phyloP scores from a whole-genome alignment of 345 rosid genomes.

The Bruguiera parviflora region DNA sequence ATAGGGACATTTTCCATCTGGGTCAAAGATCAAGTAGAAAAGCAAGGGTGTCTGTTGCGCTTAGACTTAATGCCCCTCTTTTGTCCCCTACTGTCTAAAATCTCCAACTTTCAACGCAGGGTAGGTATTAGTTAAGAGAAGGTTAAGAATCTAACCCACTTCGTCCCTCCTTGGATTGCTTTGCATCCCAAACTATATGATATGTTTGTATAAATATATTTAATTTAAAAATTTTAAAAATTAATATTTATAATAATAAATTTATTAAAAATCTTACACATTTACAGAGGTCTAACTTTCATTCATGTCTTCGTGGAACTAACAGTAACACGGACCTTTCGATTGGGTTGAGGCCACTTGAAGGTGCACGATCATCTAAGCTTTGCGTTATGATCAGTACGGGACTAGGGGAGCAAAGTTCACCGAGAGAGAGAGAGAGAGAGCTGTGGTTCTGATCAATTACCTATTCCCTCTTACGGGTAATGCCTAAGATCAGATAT shows the following conservation, averaged over 20 bases:
- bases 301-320: not conserved
- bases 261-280: too few relatives aligned
- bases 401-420: not conserved
- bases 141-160: constrained; percentile 14
- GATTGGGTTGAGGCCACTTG: constrained; percentile 13
- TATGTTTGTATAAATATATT: too few relatives aligned
- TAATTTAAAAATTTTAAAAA: too few relatives aligned
- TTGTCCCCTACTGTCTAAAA: not conserved
- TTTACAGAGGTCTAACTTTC: too few relatives aligned
- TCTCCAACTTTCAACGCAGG: constrained; percentile 9
- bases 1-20: too few relatives aligned
- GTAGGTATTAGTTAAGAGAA: constrained; percentile 23
- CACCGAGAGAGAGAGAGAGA: not conserved
- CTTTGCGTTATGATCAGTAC: not conserved
- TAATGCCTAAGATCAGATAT: too few relatives aligned
- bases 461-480: not conserved
- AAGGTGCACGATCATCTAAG: constrained; percentile 4
- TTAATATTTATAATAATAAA: too few relatives aligned
- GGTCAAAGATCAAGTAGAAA: constrained; percentile 1
- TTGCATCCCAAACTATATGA: too few relatives aligned
- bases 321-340: not conserved
- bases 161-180: constrained; percentile 7
- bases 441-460: not conserved
- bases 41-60: not conserved
- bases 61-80: not conserved